These are phyloP conservation scores for Catenaria anguillulae DNA, from an alignment of 371 early-diverging fungal species.

Conservation along the genomic window DNA sequence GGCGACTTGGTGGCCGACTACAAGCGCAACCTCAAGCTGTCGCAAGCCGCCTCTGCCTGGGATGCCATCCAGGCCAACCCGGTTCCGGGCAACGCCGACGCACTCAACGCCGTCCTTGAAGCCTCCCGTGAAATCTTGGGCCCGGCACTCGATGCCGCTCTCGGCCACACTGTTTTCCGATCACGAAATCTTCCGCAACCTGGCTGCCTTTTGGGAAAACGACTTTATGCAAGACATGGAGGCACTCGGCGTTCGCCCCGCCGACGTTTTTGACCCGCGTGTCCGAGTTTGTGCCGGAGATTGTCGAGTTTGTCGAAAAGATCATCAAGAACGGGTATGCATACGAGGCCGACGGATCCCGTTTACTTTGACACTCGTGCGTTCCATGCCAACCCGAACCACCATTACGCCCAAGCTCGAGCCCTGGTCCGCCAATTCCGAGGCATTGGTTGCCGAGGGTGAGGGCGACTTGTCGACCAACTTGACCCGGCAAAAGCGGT, in stretches of 20 bases:
- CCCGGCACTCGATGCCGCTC: constrained; percentile 36
- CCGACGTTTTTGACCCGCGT: constrained; percentile 95
- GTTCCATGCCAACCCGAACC: constrained; percentile 70
- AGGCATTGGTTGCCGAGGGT: constrained; percentile 68
- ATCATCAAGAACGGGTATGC: constrained; percentile 92
- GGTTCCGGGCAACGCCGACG: constrained; percentile 9
- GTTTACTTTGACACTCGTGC: constrained; percentile 93
- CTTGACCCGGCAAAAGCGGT: constrained; percentile 48
- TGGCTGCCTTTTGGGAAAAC: constrained; percentile 89
- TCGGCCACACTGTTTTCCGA: constrained; percentile 59
- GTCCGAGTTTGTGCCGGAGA: constrained; percentile 95
- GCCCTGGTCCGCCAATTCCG: constrained; percentile 73
- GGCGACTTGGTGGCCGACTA: constrained; percentile 32
- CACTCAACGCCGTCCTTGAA: constrained; percentile 29
- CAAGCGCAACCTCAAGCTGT: constrained; percentile 62
- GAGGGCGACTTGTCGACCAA: constrained; percentile 72
- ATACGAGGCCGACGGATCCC: constrained; percentile 86
- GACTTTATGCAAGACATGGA: constrained; percentile 96
- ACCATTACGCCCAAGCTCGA: constrained; percentile 81
- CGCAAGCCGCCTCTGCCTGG: constrained; percentile 16
- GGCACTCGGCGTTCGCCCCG: constrained; percentile 69
- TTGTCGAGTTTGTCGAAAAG: constrained; percentile 73
- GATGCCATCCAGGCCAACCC: constrained; percentile 8
- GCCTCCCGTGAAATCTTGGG: constrained; percentile 36
- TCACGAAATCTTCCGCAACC: constrained; percentile 70